Evolutionary conservation across 2,329 filamentous ascomycete genomes (phyloP).

Genomic region (Dactylonectria estremocensis): DNA sequence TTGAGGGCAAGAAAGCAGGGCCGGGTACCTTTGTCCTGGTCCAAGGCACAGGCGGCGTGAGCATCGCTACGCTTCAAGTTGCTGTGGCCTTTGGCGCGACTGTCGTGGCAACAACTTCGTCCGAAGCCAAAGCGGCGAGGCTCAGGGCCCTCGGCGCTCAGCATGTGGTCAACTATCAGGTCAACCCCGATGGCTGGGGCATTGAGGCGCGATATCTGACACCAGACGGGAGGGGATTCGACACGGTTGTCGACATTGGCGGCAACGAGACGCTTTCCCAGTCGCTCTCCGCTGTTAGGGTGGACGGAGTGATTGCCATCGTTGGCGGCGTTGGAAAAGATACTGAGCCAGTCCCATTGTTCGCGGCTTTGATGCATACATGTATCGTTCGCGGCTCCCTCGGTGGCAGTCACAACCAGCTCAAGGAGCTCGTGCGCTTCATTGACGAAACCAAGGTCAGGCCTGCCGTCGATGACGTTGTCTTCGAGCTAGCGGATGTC

Average conservation of each 20-base stretch:
- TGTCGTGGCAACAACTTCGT: constrained; percentile 73
- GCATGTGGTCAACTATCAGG: constrained; percentile 74
- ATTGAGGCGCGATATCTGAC: constrained; percentile 66
- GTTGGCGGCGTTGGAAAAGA: constrained; percentile 51
- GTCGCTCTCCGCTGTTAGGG: constrained; percentile 64
- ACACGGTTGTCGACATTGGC: constrained; percentile 77
- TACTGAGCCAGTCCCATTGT: constrained; percentile 42
- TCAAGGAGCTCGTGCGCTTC: constrained; percentile 49
- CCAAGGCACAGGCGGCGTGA: constrained; percentile 59
- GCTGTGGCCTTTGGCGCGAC: constrained; percentile 66
- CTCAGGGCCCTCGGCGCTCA: constrained; percentile 71
- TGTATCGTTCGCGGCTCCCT: constrained; percentile 51
- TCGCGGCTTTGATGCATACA: constrained; percentile 43
- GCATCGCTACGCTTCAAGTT: constrained; percentile 55
- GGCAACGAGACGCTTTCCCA: constrained; percentile 73
- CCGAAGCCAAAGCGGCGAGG: constrained; percentile 66
- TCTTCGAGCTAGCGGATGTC: constrained; percentile 50
- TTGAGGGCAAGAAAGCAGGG: constrained; percentile 58
- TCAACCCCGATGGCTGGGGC: constrained; percentile 70
- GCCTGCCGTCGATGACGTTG: constrained; percentile 50
- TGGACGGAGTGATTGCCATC: constrained; percentile 53
- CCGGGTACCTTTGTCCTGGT: constrained; percentile 53
- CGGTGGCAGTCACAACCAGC: constrained; percentile 46
- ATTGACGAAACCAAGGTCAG: constrained; percentile 52
- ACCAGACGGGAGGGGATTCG: constrained; percentile 65